These are phyloP conservation scores for Fusarium sp. DNA, from an alignment of 2,329 filamentous ascomycete species.

Conservation along the genomic window DNA sequence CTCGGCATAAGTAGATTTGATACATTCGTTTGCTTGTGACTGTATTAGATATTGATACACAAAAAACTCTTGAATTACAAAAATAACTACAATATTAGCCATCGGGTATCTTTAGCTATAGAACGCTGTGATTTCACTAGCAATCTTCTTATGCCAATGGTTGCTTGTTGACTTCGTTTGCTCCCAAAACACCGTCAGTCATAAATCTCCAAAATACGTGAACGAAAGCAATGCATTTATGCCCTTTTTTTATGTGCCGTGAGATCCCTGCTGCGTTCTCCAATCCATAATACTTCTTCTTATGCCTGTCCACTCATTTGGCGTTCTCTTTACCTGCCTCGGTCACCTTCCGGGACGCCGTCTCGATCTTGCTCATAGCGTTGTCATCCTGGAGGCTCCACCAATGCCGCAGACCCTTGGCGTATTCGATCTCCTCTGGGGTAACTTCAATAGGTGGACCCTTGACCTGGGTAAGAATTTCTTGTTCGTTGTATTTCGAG, in stretches of 20 bases:
- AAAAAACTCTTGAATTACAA: background rate
- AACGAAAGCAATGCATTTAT: conserved; percentile 16
- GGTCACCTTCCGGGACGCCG: conserved; percentile 55
- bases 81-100: conserved; percentile 7
- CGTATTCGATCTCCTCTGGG: conserved; percentile 62
- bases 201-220: conserved; percentile 8
- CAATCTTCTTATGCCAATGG: background rate
- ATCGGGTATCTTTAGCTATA: background rate
- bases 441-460: conserved; percentile 70
- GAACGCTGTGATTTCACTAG: background rate
- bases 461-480: conserved; percentile 63
- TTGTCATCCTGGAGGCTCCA: conserved; percentile 61
- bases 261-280: conserved; percentile 22
- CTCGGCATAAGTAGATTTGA: conserved; percentile 14
- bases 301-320: conserved; percentile 36
- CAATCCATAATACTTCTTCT: conserved; percentile 1
- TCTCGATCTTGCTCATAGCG: conserved; percentile 60
- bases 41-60: conserved; percentile 1
- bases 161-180: conserved; percentile 2
- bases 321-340: conserved; percentile 46
- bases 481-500: conserved; percentile 60
- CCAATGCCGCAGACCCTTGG: conserved; percentile 62
- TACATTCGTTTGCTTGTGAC: background rate
- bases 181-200: conserved; percentile 15
- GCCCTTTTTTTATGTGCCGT: conserved; percentile 11